Conservation (phyloP, 1,284 basidiomycete genomes). For the Ustilago cynodontis region DNA sequence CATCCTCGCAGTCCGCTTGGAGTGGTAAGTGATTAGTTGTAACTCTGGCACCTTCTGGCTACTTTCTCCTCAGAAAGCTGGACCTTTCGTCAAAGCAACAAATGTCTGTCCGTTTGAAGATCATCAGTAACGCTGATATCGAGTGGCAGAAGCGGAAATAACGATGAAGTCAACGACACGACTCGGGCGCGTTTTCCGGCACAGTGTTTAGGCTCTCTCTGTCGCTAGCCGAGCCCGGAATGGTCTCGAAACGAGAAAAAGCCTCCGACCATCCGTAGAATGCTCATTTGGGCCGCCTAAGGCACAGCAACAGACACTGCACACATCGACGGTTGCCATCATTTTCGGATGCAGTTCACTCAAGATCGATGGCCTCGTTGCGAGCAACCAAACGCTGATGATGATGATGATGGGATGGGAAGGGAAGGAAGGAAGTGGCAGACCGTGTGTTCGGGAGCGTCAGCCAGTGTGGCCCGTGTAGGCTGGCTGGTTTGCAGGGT, state of each 20-base stretch:
- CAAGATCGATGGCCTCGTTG: background rate
- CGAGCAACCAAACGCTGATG: background rate
- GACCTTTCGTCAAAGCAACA: too few species aligned
- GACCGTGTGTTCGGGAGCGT: background rate
- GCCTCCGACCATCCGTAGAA: background rate
- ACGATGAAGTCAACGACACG: slow-evolving; percentile 5
- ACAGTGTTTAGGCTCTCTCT: background rate
- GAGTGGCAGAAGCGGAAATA: background rate
- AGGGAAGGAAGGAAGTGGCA: background rate
- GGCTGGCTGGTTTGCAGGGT: background rate
- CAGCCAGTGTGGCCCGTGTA: slow-evolving; percentile 11
- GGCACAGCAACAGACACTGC: background rate
- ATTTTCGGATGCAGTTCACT: background rate
- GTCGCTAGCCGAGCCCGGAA: background rate
- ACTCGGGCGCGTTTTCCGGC: background rate
- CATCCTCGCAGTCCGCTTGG: background rate
- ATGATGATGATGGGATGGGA: background rate
- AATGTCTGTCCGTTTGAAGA: background rate
- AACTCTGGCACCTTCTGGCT: too few species aligned
- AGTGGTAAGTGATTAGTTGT: too few species aligned
- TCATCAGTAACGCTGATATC: background rate
- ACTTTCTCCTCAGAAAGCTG: too few species aligned
- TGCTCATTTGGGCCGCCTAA: background rate
- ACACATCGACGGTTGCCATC: background rate
- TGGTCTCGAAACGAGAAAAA: background rate